Evolutionary conservation across 2,329 filamentous ascomycete species (phyloP).

Genomic region (Zalaria sp.): DNA sequence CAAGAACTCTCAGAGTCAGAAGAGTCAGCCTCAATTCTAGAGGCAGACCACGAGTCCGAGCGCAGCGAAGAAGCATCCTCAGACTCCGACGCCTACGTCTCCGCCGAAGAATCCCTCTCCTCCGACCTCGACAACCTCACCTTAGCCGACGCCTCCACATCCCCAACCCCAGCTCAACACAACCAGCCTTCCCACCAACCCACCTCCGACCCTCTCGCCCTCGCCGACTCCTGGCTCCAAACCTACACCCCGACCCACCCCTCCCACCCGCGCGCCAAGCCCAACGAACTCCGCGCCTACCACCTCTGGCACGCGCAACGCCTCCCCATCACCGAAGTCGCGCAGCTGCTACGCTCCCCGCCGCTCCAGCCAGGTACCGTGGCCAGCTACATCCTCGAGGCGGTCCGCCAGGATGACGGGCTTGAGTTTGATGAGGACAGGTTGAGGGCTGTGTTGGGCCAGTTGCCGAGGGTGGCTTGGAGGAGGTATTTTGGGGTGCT

Average conservation of each 20-base stretch:
- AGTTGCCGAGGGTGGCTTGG: too few relatives aligned
- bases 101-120: background rate
- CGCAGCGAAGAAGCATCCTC: background rate
- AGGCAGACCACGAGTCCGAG: too few relatives aligned
- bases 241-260: background rate
- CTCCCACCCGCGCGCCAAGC: conserved; percentile 4
- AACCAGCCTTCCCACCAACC: background rate
- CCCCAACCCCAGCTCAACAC: background rate
- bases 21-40: too few relatives aligned
- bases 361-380: conserved; percentile 45
- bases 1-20: too few relatives aligned
- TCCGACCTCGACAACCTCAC: background rate
- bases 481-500: too few relatives aligned
- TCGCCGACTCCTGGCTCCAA: background rate
- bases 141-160: background rate
- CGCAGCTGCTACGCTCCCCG: conserved; percentile 43
- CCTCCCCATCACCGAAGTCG: conserved; percentile 36
- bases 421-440: conserved; percentile 31
- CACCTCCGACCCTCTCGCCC: conserved; percentile 3
- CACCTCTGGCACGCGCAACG: conserved; percentile 48
- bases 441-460: conserved; percentile 9
- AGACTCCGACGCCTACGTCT: background rate
- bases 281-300: conserved; percentile 40
- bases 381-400: conserved; percentile 43
- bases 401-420: conserved; percentile 33